These are phyloP conservation scores for Hypoxylon rubiginosum DNA, from an alignment of 2,329 filamentous ascomycete species.

Conservation along the genomic window DNA sequence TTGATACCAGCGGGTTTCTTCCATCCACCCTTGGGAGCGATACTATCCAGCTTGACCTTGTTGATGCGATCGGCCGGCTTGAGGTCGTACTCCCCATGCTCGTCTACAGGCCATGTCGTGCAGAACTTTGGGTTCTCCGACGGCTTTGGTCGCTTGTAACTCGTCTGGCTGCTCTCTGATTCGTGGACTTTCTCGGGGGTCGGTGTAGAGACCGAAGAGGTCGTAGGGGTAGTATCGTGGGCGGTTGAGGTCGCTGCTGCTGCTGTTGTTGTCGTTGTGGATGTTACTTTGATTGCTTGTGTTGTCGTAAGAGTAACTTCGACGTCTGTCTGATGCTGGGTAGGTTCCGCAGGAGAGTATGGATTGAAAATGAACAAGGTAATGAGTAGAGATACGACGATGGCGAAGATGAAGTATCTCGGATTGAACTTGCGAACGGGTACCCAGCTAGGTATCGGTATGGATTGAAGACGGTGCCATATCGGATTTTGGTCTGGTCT, in stretches of 20 bases:
- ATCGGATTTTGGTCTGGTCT: conserved; percentile 28
- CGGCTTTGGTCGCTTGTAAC: conserved; percentile 24
- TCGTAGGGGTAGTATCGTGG: not conserved
- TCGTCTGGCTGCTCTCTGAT: not conserved
- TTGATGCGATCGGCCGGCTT: conserved; percentile 27
- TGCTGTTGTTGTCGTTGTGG: conserved; percentile 5
- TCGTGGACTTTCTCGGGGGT: not conserved
- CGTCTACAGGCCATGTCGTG: conserved; percentile 50
- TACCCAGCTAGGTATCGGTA: conserved; percentile 42
- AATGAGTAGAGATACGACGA: conserved; percentile 42
- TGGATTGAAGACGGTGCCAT: conserved; percentile 43
- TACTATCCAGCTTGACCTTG: conserved; percentile 40
- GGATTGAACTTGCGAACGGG: conserved; percentile 44
- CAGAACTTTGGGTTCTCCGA: conserved; percentile 41
- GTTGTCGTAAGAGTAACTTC: conserved; percentile 25
- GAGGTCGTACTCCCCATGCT: conserved; percentile 41
- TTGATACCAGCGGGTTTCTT: conserved; percentile 51
- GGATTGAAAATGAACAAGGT: conserved; percentile 47
- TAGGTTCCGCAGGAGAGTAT: conserved; percentile 38
- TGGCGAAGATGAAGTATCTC: conserved; percentile 41
- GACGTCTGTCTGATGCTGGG: conserved; percentile 34
- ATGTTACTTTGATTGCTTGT: not conserved
- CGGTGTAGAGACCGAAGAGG: conserved; percentile 4
- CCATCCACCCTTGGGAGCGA: conserved; percentile 49
- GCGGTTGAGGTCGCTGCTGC: not conserved